These are phyloP conservation scores for Ganoderma sinense DNA, from an alignment of 1,284 basidiomycete species.

Conservation along the genomic window DNA sequence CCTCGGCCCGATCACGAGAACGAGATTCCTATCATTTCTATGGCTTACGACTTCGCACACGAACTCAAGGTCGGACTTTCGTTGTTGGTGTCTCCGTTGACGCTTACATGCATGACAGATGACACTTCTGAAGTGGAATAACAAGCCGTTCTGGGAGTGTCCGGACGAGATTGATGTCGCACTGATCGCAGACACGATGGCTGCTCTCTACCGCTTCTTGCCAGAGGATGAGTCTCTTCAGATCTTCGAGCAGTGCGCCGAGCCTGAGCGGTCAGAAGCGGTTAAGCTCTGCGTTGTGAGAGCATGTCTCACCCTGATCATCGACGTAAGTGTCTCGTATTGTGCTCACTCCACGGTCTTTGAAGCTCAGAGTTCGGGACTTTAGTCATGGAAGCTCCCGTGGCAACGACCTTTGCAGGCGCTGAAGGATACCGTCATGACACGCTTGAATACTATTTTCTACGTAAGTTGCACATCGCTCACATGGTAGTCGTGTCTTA, in stretches of 20 bases:
- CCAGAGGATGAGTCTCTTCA: constrained; percentile 65
- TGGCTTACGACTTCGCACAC: constrained; percentile 79
- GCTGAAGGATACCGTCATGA: constrained; percentile 52
- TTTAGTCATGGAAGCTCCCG: constrained; percentile 59
- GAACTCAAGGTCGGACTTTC: constrained; percentile 73
- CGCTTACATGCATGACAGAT: constrained; percentile 41
- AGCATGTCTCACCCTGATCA: constrained; percentile 63
- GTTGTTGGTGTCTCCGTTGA: constrained; percentile 9
- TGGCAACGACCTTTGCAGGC: constrained; percentile 63
- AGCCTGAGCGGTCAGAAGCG: constrained; percentile 79
- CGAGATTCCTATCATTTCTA: constrained; percentile 73
- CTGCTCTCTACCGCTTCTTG: constrained; percentile 75
- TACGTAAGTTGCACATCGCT: constrained; percentile 48
- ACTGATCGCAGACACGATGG: constrained; percentile 80
- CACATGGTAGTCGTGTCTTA: constrained; percentile 6
- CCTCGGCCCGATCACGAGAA: constrained; percentile 52
- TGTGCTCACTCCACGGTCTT: too few relatives aligned
- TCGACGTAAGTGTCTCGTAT: constrained; percentile 38
- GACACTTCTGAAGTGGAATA: constrained; percentile 55
- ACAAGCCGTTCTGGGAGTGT: constrained; percentile 76
- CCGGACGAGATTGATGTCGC: constrained; percentile 80
- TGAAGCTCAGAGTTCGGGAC: background rate
- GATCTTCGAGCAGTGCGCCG: constrained; percentile 70
- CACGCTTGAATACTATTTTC: constrained; percentile 63
- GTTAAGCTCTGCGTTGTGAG: constrained; percentile 83